phyloP scores from a whole-genome alignment of 1,284 basidiomycete species.

The Afroboletus lepidellus region DNA sequence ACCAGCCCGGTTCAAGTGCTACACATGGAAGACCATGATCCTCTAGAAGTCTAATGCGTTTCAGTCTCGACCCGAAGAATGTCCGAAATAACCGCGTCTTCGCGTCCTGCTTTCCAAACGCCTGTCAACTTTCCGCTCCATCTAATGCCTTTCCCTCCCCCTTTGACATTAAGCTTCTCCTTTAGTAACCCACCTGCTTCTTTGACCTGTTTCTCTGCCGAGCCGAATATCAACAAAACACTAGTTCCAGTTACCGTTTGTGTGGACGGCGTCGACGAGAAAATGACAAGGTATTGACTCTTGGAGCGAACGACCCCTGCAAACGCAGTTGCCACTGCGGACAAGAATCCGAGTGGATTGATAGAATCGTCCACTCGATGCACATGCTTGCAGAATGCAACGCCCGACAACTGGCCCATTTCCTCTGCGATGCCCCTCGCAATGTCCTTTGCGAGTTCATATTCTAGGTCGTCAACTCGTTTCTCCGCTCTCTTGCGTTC shows the following conservation, averaged over 20 bases:
- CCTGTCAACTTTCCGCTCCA: constrained; percentile 69
- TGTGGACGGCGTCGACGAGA: constrained; percentile 60
- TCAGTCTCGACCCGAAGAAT: constrained; percentile 34
- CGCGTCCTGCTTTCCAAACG: constrained; percentile 49
- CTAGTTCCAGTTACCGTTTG: constrained; percentile 50
- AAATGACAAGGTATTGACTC: constrained; percentile 49
- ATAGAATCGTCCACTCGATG: constrained; percentile 62
- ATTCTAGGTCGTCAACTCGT: constrained; percentile 61
- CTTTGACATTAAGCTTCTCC: constrained; percentile 55
- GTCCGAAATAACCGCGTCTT: constrained; percentile 42
- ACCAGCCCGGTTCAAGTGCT: no score
- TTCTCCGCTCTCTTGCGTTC: constrained; percentile 63
- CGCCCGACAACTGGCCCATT: constrained; percentile 23
- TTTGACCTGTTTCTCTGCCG: constrained; percentile 60
- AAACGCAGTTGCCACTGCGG: constrained; percentile 53
- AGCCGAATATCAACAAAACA: constrained; percentile 60
- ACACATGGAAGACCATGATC: no score
- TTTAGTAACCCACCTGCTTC: constrained; percentile 58
- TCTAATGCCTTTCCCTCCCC: constrained; percentile 59
- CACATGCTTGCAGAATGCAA: constrained; percentile 44
- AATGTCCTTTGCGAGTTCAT: constrained; percentile 63
- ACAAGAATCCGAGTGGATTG: constrained; percentile 62
- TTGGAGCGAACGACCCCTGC: constrained; percentile 33
- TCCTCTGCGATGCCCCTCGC: constrained; percentile 45
- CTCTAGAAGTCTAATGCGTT: not conserved